These are phyloP conservation scores for Aurifilum marmelostoma DNA, from an alignment of 2,329 filamentous ascomycete species.

Conservation along the genomic window DNA sequence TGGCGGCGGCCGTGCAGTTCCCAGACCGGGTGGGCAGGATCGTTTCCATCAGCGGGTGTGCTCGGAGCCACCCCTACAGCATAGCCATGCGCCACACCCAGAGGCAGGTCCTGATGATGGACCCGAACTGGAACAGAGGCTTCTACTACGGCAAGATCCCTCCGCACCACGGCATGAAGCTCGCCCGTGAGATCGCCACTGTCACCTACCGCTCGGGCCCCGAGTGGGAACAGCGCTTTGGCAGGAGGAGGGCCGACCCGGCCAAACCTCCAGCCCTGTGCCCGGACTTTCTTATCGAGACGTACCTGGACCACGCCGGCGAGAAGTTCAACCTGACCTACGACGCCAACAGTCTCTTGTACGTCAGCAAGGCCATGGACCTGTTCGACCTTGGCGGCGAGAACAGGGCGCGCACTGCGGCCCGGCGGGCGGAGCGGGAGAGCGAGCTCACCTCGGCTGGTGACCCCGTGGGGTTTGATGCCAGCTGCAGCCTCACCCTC, in stretches of 20 bases:
- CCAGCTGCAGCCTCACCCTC: constrained; percentile 77
- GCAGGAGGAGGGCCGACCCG: constrained; percentile 81
- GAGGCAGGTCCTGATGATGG: constrained; percentile 98
- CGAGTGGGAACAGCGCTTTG: constrained; percentile 97
- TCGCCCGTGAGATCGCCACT: constrained; percentile 94
- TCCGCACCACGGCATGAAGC: constrained; percentile 96
- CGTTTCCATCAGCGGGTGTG: constrained; percentile 90
- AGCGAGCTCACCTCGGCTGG: constrained; percentile 57
- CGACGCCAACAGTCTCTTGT: constrained; percentile 91
- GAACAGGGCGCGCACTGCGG: constrained; percentile 65
- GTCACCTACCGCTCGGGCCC: constrained; percentile 96
- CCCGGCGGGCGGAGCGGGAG: constrained; percentile 64
- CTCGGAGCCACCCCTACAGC: constrained; percentile 93
- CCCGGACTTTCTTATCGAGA: constrained; percentile 96
- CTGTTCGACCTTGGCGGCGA: constrained; percentile 85
- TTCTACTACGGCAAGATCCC: constrained; percentile 91
- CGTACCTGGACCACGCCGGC: constrained; percentile 94
- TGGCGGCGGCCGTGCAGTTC: constrained; percentile 84
- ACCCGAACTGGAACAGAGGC: constrained; percentile 93
- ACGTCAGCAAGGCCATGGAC: constrained; percentile 99
- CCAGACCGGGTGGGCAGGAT: constrained; percentile 80
- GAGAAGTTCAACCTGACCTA: constrained; percentile 98
- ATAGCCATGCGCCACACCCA: constrained; percentile 99
- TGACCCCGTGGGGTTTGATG: constrained; percentile 45
- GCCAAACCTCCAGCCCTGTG: constrained; percentile 90